These are phyloP conservation scores for Mortierella sp. DNA, from an alignment of 371 early-diverging fungal genomes.

Conservation along the genomic window DNA sequence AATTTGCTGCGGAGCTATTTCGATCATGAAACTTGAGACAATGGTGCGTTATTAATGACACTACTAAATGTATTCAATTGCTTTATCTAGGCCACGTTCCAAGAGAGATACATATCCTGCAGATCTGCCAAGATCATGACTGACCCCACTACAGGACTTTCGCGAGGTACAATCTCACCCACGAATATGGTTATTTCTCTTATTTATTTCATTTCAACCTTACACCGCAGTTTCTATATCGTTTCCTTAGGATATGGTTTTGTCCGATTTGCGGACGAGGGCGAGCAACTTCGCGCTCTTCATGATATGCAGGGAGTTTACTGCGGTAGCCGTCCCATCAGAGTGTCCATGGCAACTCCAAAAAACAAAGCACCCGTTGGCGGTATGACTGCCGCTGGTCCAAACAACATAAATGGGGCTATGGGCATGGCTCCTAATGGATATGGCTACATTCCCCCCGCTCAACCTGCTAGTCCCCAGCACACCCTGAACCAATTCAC, in stretches of 20 bases:
- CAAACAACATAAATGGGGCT: slow-evolving; percentile 13
- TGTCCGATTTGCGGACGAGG: slow-evolving; percentile 81
- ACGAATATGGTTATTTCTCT: not conserved
- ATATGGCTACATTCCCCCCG: slow-evolving; percentile 59
- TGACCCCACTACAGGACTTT: slow-evolving; percentile 79
- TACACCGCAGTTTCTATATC: not conserved
- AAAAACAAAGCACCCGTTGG: slow-evolving; percentile 61
- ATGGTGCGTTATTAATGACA: not conserved
- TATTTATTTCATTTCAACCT: not conserved
- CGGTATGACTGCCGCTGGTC: slow-evolving; percentile 8
- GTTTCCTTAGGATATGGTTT: slow-evolving; percentile 78
- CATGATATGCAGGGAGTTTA: slow-evolving; percentile 84
- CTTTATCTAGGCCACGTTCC: slow-evolving; percentile 61
- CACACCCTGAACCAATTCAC: slow-evolving; percentile 56
- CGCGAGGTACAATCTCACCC: slow-evolving; percentile 59
- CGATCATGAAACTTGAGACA: not conserved
- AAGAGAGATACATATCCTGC: slow-evolving; percentile 74
- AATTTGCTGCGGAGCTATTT: slow-evolving; percentile 2
- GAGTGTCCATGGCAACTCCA: slow-evolving; percentile 89
- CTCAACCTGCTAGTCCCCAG: slow-evolving; percentile 57
- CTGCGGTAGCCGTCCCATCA: slow-evolving; percentile 83
- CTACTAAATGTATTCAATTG: not conserved
- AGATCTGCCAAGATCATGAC: slow-evolving; percentile 88
- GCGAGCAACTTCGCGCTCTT: slow-evolving; percentile 81
- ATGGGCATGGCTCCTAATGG: slow-evolving; percentile 49